Evolutionary conservation across 345 rosid genomes (phyloP).

Genomic region (Clarkia xantiana): DNA sequence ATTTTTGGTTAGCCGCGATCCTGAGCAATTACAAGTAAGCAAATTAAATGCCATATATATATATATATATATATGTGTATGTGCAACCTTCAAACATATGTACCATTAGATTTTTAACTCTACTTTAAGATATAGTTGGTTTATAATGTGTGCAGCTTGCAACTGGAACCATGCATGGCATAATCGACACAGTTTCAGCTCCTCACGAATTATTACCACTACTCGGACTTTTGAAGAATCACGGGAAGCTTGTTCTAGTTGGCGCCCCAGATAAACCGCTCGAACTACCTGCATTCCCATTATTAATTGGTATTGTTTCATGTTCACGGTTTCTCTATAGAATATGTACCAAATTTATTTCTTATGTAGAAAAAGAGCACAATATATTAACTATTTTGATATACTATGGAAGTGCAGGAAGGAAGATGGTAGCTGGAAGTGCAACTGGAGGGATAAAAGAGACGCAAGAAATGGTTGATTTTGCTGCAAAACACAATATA

Average conservation of each 20-base stretch:
- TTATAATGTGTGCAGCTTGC: constrained; percentile 9
- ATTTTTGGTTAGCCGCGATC: too few species aligned
- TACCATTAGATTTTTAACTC: too few species aligned
- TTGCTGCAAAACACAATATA: too few species aligned
- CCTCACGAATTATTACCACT: constrained; percentile 17
- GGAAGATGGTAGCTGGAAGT: constrained; percentile 2
- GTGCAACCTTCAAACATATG: too few species aligned
- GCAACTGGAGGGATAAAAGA: not conserved
- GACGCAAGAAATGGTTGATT: too few species aligned
- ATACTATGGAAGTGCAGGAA: not conserved
- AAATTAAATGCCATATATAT: too few species aligned
- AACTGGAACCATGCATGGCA: constrained; percentile 20
- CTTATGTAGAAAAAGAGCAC: too few species aligned
- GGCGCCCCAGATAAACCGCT: not conserved
- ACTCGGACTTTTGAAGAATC: constrained; percentile 7
- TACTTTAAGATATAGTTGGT: too few species aligned
- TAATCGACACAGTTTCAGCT: constrained; percentile 27
- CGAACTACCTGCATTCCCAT: not conserved
- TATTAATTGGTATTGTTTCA: not conserved
- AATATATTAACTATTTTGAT: not conserved
- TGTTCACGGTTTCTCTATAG: not conserved
- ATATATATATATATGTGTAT: too few species aligned
- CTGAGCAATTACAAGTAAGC: too few species aligned
- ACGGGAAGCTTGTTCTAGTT: not conserved
- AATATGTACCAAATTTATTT: not conserved